phyloP scores from a whole-genome alignment of 2,329 filamentous ascomycete genomes.

The Diatrype stigma region DNA sequence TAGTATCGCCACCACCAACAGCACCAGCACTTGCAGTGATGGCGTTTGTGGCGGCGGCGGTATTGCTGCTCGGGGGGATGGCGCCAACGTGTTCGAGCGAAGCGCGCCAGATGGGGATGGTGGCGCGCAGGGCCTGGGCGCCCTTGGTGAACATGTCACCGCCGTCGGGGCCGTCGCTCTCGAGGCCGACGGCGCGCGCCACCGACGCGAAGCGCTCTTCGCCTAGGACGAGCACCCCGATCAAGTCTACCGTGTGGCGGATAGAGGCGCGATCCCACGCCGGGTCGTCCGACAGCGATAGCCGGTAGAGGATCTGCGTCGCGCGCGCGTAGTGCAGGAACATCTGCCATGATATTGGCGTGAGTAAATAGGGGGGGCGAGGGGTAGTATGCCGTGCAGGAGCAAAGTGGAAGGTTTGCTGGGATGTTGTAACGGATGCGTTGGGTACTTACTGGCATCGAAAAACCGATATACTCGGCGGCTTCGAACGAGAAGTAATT shows the following conservation, averaged over 20 bases:
- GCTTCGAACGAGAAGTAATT: conserved; percentile 19
- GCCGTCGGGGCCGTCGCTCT: conserved; percentile 8
- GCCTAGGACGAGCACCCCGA: conserved; percentile 14
- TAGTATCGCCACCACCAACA: not conserved
- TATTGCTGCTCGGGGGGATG: not conserved
- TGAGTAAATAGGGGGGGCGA: not conserved
- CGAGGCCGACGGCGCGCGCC: conserved; percentile 12
- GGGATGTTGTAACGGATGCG: no score
- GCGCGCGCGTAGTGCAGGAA: conserved; percentile 22
- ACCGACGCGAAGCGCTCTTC: conserved; percentile 15
- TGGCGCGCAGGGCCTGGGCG: conserved; percentile 14
- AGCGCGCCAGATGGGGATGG: conserved; percentile 17
- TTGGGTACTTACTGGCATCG: conserved; percentile 13
- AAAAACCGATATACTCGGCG: conserved; percentile 14
- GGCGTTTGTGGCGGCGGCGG: not conserved
- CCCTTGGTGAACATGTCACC: conserved; percentile 19
- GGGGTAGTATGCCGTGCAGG: not conserved
- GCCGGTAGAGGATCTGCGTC: conserved; percentile 24
- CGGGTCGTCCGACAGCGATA: conserved; percentile 22
- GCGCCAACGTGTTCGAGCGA: conserved; percentile 15
- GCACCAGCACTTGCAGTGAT: not conserved
- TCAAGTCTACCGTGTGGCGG: conserved; percentile 14
- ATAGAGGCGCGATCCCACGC: conserved; percentile 21
- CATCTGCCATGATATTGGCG: not conserved
- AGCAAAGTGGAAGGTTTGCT: no score